Percentiles rank a stretch among this genome's conserved stretches.
Evolutionary conservation across 352 stramenopile species (phyloP).

Genomic region (Phytopythium chamaehyphon): DNA sequence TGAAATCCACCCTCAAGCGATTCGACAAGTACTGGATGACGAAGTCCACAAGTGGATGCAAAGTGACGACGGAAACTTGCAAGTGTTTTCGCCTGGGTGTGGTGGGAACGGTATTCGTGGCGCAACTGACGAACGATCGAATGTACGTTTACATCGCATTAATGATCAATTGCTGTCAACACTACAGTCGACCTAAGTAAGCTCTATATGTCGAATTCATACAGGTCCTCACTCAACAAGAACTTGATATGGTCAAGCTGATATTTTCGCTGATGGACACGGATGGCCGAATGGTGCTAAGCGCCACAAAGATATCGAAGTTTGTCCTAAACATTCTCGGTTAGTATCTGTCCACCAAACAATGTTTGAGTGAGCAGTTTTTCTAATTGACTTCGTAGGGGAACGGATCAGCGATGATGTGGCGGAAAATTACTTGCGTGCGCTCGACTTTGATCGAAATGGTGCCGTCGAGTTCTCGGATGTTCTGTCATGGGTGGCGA

Average conservation of each 20-base stretch:
- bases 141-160: slow-evolving; percentile 18
- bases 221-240: slow-evolving; percentile 46
- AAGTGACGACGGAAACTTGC: slow-evolving; percentile 28
- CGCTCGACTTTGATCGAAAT: slow-evolving; percentile 72
- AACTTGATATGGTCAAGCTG: slow-evolving; percentile 77
- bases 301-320: slow-evolving; percentile 40
- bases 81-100: not conserved
- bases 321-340: slow-evolving; percentile 79
- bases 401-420: slow-evolving; percentile 46
- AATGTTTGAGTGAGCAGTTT: not conserved
- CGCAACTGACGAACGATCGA: slow-evolving; percentile 22
- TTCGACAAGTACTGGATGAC: slow-evolving; percentile 56
- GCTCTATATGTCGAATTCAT: slow-evolving; percentile 2
- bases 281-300: slow-evolving; percentile 65
- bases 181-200: too few species aligned
- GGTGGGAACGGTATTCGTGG: not conserved
- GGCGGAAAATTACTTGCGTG: slow-evolving; percentile 56
- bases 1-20: slow-evolving; percentile 77
- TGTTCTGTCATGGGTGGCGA: slow-evolving; percentile 68
- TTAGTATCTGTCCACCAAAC: slow-evolving; percentile 12
- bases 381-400: slow-evolving; percentile 19
- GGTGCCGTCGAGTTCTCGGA: slow-evolving; percentile 72
- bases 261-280: slow-evolving; percentile 82
- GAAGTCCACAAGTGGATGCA: slow-evolving; percentile 69
- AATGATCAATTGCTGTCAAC: not conserved